Conservation (phyloP, 148 eudicot genomes). For the Fagopyrum tataricum region DNA sequence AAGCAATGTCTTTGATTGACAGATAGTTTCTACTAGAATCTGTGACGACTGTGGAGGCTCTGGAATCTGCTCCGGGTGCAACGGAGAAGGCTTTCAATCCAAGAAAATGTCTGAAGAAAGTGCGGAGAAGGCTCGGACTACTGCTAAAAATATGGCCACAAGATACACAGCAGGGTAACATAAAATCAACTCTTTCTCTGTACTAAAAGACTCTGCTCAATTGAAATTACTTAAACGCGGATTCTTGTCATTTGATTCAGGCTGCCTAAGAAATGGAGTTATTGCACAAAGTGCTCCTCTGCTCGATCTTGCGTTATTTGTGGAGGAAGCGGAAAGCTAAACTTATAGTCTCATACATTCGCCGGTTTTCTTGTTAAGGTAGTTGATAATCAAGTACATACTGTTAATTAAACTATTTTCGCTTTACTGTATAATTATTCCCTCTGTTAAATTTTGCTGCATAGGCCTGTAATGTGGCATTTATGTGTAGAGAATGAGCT, state of each 20-base stretch:
- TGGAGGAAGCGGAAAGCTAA: slow-evolving; percentile 75
- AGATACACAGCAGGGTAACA: slow-evolving; percentile 88
- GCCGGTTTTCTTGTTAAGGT: background rate
- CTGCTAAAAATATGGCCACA: slow-evolving; percentile 66
- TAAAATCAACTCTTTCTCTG: background rate
- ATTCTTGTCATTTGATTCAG: slow-evolving; percentile 28
- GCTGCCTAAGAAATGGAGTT: slow-evolving; percentile 99
- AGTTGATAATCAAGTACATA: background rate
- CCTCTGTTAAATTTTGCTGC: background rate
- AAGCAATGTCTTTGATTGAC: slow-evolving; percentile 21
- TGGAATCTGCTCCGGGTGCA: slow-evolving; percentile 90
- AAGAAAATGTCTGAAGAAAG: slow-evolving; percentile 60
- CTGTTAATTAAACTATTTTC: background rate
- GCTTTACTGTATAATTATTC: background rate
- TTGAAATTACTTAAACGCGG: background rate
- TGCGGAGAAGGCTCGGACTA: slow-evolving; percentile 71
- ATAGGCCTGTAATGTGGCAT: background rate
- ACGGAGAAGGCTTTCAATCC: slow-evolving; percentile 86
- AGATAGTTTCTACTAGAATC: slow-evolving; percentile 47
- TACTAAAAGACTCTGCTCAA: background rate
- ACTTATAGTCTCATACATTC: slow-evolving; percentile 17
- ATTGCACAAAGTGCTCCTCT: slow-evolving; percentile 84
- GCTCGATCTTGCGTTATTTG: slow-evolving; percentile 72
- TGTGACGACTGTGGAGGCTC: slow-evolving; percentile 91
- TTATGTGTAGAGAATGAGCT: slow-evolving; percentile 2